phyloP scores from a whole-genome alignment of 2,329 filamentous ascomycete genomes.

The Coniochaeta sp. region DNA sequence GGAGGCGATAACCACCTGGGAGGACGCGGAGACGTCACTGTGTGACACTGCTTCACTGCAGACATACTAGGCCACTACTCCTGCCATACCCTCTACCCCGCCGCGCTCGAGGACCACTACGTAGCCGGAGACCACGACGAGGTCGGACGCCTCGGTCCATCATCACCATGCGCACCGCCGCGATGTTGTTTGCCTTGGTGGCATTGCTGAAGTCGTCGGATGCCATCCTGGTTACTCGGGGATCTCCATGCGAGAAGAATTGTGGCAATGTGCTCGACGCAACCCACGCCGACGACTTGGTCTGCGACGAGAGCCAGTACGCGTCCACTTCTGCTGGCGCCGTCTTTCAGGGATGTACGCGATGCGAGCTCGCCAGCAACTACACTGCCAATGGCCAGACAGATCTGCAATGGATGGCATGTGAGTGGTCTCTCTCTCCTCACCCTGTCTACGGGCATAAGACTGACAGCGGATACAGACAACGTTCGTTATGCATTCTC shows the following conservation, averaged over 20 bases:
- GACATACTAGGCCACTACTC: neutral
- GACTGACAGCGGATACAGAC: slow-evolving; percentile 29
- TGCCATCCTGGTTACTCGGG: slow-evolving; percentile 33
- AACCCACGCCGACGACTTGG: slow-evolving; percentile 38
- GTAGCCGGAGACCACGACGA: neutral
- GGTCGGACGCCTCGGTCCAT: neutral
- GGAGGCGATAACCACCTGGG: neutral
- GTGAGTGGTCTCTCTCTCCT: slow-evolving; percentile 34
- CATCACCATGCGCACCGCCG: neutral
- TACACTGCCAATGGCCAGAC: slow-evolving; percentile 36
- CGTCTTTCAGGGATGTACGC: slow-evolving; percentile 42
- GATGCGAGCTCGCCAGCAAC: slow-evolving; percentile 43
- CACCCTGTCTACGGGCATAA: neutral
- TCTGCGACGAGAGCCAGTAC: slow-evolving; percentile 36
- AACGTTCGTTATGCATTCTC: slow-evolving; percentile 50
- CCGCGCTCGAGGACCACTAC: neutral
- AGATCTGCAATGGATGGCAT: slow-evolving; percentile 47
- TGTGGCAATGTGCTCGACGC: slow-evolving; percentile 47
- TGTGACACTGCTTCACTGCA: slow-evolving; percentile 1
- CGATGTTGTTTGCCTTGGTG: slow-evolving; percentile 4
- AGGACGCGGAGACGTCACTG: neutral
- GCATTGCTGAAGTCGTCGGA: slow-evolving; percentile 12
- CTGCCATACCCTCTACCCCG: neutral
- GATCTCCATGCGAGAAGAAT: slow-evolving; percentile 40
- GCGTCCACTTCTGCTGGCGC: slow-evolving; percentile 26